Evolutionary conservation across 1,139 yeast genomes (phyloP).

Genomic region (Suhomyces maxii): DNA sequence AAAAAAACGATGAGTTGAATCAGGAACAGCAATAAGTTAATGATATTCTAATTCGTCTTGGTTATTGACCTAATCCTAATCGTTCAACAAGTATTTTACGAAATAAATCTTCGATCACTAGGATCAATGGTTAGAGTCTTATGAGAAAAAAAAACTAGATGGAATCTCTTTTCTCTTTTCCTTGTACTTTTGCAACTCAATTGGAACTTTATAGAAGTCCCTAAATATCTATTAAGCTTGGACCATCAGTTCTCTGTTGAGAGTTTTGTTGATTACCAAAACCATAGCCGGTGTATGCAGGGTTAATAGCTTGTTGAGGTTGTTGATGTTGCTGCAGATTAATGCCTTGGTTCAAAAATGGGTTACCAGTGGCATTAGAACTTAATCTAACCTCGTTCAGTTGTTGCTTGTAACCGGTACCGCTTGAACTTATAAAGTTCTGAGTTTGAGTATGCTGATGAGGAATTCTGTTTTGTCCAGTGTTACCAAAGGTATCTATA

Average conservation of each 20-base stretch:
- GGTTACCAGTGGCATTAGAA: conserved; percentile 58
- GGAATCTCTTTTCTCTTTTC: not conserved
- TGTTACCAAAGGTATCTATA: conserved; percentile 92
- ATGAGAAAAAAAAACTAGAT: no score
- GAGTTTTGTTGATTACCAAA: conserved; percentile 70
- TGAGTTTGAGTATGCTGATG: conserved; percentile 88
- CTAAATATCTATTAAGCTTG: conserved; percentile 50
- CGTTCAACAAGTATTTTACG: not conserved
- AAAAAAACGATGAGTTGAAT: not conserved
- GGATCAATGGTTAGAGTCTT: conserved; percentile 1
- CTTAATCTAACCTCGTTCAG: conserved; percentile 39
- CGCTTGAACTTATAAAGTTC: conserved; percentile 80
- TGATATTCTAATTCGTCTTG: no score
- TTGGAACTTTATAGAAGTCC: not conserved
- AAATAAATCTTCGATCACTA: conserved; percentile 3
- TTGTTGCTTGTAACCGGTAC: conserved; percentile 73
- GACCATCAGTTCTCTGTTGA: conserved; percentile 39
- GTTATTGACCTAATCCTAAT: no score
- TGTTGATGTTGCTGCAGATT: conserved; percentile 57
- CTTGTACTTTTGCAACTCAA: not conserved
- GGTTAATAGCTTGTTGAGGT: conserved; percentile 39
- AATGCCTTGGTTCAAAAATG: conserved; percentile 75
- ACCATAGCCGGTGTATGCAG: conserved; percentile 84
- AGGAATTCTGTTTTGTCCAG: conserved; percentile 85
- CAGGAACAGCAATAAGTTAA: not conserved